phyloP scores from a whole-genome alignment of 345 rosid species.

The Murraya paniculata region DNA sequence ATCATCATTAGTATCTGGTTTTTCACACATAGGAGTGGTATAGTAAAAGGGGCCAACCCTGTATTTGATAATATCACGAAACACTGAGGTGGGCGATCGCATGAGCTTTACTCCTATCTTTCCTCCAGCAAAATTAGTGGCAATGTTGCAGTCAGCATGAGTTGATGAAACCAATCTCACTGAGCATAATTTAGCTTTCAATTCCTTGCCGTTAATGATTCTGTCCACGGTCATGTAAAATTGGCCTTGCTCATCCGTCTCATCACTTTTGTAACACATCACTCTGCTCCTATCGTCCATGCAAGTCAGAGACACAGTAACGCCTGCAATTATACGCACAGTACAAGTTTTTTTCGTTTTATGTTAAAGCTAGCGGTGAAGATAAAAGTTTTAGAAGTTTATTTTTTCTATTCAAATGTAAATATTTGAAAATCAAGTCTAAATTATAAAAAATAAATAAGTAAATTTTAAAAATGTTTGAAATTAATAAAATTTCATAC shows the following conservation, averaged over 20 bases:
- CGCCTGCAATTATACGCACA: conserved; percentile 34
- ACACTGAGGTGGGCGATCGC: conserved; percentile 36
- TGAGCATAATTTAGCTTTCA: conserved; percentile 42
- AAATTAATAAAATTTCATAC: no score
- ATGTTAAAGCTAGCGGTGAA: neutral
- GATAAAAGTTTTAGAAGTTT: no score
- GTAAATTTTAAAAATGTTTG: no score
- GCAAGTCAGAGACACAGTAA: conserved; percentile 60
- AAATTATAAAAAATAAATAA: no score
- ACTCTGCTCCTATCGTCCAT: conserved; percentile 68
- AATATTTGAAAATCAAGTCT: no score
- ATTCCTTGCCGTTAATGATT: conserved; percentile 42
- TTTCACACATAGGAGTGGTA: conserved; percentile 68
- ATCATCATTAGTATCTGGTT: conserved; percentile 33
- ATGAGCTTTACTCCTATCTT: conserved; percentile 51
- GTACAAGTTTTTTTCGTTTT: neutral
- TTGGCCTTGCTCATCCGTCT: conserved; percentile 55
- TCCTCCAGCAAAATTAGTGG: conserved; percentile 67
- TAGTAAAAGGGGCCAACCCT: conserved; percentile 51
- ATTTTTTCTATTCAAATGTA: no score
- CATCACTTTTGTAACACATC: conserved; percentile 55
- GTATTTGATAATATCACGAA: conserved; percentile 43
- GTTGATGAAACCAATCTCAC: conserved; percentile 73
- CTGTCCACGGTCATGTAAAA: conserved; percentile 45
- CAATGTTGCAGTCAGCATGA: conserved; percentile 49